These are phyloP conservation scores for Helianthus tuberosus DNA, from an alignment of 129 eudicot species.

Conservation along the genomic window DNA sequence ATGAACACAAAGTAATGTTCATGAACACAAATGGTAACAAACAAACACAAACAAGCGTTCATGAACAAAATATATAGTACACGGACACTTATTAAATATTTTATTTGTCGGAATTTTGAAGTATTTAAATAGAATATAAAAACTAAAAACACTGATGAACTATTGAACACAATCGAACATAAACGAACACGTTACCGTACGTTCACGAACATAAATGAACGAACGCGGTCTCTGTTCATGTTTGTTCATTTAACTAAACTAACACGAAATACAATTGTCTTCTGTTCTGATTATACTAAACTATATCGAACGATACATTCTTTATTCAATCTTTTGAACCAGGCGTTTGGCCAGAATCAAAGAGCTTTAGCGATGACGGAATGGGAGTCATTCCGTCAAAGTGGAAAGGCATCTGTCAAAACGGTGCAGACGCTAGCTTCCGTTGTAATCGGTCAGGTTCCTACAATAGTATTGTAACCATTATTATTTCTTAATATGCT, in stretches of 20 bases:
- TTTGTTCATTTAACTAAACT: neutral
- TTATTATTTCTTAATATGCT: neutral
- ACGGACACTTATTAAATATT: too few relatives aligned
- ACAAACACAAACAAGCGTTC: too few relatives aligned
- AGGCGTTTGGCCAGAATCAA: conserved; percentile 98
- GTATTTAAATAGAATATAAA: too few relatives aligned
- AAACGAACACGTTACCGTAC: too few relatives aligned
- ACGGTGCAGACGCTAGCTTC: conserved; percentile 56
- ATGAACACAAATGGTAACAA: too few relatives aligned
- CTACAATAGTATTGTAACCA: conserved; percentile 13
- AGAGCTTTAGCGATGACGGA: conserved; percentile 84
- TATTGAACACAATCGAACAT: too few relatives aligned
- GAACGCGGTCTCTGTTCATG: too few relatives aligned
- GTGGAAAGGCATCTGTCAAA: conserved; percentile 89
- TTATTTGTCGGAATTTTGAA: too few relatives aligned
- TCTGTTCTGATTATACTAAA: neutral
- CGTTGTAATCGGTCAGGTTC: conserved; percentile 80
- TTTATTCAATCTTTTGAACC: conserved; percentile 16
- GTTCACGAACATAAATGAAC: too few relatives aligned
- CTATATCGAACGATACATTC: neutral
- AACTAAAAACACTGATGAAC: too few relatives aligned
- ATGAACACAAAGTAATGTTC: too few relatives aligned
- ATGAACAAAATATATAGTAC: too few relatives aligned
- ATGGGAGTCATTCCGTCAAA: conserved; percentile 77
- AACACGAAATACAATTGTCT: neutral